Conservation (phyloP, 2,329 filamentous ascomycete genomes). For the Apiospora sp. region DNA sequence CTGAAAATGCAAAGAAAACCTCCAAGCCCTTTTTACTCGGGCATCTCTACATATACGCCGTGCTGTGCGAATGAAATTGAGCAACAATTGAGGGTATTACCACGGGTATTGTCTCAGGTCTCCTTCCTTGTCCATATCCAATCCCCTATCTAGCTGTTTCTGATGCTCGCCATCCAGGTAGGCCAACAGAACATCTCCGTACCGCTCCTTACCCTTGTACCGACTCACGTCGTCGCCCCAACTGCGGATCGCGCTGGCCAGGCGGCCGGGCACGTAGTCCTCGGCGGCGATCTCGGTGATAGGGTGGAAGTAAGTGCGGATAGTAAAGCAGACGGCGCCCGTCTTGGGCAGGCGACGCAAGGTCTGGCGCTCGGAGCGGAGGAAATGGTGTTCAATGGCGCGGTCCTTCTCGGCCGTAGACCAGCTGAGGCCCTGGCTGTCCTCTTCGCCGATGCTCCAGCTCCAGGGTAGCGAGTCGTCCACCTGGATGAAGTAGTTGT, state of each 20-base stretch:
- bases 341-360: constrained; percentile 67
- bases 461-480: constrained; percentile 82
- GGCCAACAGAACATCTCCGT: constrained; percentile 75
- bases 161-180: constrained; percentile 78
- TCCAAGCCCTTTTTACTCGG: not conserved
- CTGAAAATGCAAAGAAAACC: not conserved
- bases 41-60: not conserved
- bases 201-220: constrained; percentile 83
- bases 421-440: constrained; percentile 72
- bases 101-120: constrained; percentile 70
- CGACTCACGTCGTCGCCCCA: constrained; percentile 80
- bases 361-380: constrained; percentile 79
- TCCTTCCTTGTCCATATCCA: constrained; percentile 69
- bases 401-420: constrained; percentile 77
- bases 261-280: constrained; percentile 77
- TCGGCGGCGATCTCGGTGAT: constrained; percentile 73
- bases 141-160: constrained; percentile 73
- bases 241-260: constrained; percentile 81
- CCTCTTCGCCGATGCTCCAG: constrained; percentile 77
- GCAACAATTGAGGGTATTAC: constrained; percentile 33
- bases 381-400: constrained; percentile 76
- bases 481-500: constrained; percentile 91
- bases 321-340: constrained; percentile 74
- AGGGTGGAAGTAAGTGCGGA: constrained; percentile 81
- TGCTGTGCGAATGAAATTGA: not conserved